These are phyloP conservation scores for Phytophthora constricta DNA, from an alignment of 352 stramenopile genomes.

Conservation along the genomic window DNA sequence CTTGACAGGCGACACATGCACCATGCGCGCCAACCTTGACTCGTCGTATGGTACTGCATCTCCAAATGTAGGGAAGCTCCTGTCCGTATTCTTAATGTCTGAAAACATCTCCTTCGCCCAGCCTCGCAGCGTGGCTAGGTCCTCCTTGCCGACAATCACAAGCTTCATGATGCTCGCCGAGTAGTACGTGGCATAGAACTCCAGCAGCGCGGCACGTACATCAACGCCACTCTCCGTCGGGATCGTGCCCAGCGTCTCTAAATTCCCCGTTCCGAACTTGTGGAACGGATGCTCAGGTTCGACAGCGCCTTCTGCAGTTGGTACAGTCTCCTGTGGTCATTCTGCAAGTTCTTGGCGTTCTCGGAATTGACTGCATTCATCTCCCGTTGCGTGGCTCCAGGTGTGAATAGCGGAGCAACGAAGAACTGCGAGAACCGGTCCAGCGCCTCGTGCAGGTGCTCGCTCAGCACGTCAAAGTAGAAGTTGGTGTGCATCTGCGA, in stretches of 20 bases:
- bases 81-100: slow-evolving; percentile 76
- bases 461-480: slow-evolving; percentile 95
- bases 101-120: slow-evolving; percentile 85
- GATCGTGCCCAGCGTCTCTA: slow-evolving; percentile 69
- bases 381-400: slow-evolving; percentile 92
- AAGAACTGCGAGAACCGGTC: slow-evolving; percentile 99
- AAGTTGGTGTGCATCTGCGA: slow-evolving; percentile 97
- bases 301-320: slow-evolving; percentile 85
- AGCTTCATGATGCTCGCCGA: slow-evolving; percentile 92
- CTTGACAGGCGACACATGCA: slow-evolving; percentile 73
- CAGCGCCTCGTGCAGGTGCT: slow-evolving; percentile 84
- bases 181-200: slow-evolving; percentile 92
- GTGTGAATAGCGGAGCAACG: slow-evolving; percentile 94
- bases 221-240: slow-evolving; percentile 54
- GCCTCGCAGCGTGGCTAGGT: slow-evolving; percentile 76
- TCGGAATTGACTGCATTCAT: slow-evolving; percentile 97
- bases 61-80: slow-evolving; percentile 59
- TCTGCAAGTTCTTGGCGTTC: slow-evolving; percentile 96
- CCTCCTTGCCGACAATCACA: slow-evolving; percentile 89
- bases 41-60: slow-evolving; percentile 62
- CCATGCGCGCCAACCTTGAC: slow-evolving; percentile 39
- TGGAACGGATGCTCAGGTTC: slow-evolving; percentile 81
- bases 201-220: slow-evolving; percentile 73
- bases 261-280: slow-evolving; percentile 93
- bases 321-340: slow-evolving; percentile 89